Evolutionary conservation across 2,329 filamentous ascomycete genomes (phyloP).

Genomic region (Remersonia thermophila): DNA sequence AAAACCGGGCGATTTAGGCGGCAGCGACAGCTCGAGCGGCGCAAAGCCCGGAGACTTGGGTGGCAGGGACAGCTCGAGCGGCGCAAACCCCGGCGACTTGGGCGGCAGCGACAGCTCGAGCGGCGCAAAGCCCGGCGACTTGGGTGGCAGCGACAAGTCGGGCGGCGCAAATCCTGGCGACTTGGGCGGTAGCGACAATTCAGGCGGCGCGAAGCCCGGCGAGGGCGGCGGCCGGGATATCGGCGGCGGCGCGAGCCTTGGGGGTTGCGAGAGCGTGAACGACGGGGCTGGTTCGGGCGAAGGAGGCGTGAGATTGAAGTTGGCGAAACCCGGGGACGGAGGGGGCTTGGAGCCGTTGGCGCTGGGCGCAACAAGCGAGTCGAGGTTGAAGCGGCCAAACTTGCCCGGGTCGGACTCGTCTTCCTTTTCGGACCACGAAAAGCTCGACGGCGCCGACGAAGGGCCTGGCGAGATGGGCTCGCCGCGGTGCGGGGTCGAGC

Average conservation of each 20-base stretch:
- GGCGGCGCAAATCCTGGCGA: conserved; percentile 9
- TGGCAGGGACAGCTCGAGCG: background rate
- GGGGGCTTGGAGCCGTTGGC: conserved; percentile 18
- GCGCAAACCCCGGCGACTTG: conserved; percentile 7
- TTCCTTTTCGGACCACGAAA: conserved; percentile 44
- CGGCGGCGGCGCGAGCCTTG: conserved; percentile 19
- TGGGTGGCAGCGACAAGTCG: background rate
- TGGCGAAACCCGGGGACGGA: conserved; percentile 12
- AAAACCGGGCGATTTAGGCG: conserved; percentile 16
- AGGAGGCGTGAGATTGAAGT: conserved; percentile 2
- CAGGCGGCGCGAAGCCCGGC: too few species aligned
- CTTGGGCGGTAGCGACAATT: background rate
- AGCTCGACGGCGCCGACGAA: conserved; percentile 53
- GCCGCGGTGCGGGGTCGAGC: conserved; percentile 36
- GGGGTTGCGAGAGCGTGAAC: conserved; percentile 3
- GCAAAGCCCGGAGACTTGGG: conserved; percentile 7
- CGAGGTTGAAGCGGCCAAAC: conserved; percentile 29
- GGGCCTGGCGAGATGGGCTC: conserved; percentile 48
- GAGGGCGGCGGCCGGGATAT: conserved; percentile 21
- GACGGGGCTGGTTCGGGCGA: too few species aligned
- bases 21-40: conserved; percentile 21
- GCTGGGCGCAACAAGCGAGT: conserved; percentile 27
- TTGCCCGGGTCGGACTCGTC: conserved; percentile 29
- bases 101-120: background rate
- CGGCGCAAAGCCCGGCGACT: conserved; percentile 8